Evolutionary conservation across 2,329 filamentous ascomycete genomes (phyloP).

Genomic region (Paraphaeosphaeria sporulosa): DNA sequence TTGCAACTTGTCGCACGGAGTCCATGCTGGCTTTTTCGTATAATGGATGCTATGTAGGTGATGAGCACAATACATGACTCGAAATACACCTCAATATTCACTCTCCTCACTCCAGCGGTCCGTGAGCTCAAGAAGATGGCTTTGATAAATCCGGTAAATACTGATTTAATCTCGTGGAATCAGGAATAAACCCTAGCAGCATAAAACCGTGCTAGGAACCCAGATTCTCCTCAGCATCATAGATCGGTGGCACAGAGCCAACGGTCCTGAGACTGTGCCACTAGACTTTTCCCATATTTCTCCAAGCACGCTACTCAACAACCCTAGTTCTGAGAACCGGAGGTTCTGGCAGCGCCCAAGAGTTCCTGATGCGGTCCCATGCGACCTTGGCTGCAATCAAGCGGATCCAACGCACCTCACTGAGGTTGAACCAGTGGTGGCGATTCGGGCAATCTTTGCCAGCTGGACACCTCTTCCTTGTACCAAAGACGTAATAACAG

Average conservation of each 20-base stretch:
- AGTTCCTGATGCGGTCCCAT: background rate
- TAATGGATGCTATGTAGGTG: constrained; percentile 19
- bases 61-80: constrained; percentile 27
- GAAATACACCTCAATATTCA: constrained; percentile 12
- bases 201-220: background rate
- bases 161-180: too few relatives aligned
- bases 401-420: background rate
- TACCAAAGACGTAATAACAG: background rate
- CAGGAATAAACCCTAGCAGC: background rate
- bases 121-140: too few relatives aligned
- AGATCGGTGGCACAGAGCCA: background rate
- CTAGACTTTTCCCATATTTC: too few relatives aligned
- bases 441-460: background rate
- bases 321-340: background rate
- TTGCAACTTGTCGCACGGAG: constrained; percentile 8
- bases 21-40: constrained; percentile 5
- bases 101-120: background rate
- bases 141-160: too few relatives aligned
- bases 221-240: background rate
- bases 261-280: background rate
- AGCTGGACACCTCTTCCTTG: background rate
- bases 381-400: background rate
- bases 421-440: background rate
- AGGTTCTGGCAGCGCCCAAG: background rate
- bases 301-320: background rate